phyloP scores from a whole-genome alignment of 2,329 filamentous ascomycete species.

The Neonectria coccinea region DNA sequence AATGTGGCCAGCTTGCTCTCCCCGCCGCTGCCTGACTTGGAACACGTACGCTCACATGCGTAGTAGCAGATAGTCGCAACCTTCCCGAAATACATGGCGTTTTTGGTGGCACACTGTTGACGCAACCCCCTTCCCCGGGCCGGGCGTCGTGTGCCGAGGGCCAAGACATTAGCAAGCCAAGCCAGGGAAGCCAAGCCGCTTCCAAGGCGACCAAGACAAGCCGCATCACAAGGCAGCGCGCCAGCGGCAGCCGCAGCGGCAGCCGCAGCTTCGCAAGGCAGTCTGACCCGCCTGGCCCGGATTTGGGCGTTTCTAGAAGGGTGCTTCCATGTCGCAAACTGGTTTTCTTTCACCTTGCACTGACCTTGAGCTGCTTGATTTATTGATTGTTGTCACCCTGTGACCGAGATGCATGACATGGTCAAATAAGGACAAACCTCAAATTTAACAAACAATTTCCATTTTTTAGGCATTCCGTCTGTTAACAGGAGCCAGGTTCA shows the following conservation, averaged over 20 bases:
- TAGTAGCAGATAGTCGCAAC: background rate
- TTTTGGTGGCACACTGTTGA: background rate
- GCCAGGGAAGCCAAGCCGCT: background rate
- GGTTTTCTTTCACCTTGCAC: background rate
- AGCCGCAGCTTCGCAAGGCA: background rate
- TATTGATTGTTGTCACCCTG: background rate
- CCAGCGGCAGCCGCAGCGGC: background rate
- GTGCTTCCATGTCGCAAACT: background rate
- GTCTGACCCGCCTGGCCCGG: background rate
- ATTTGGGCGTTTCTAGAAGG: background rate
- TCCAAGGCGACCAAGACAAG: background rate
- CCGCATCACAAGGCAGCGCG: too few relatives aligned
- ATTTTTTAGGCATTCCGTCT: background rate
- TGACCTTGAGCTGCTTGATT: background rate
- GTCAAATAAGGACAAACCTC: background rate
- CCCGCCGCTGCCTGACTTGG: background rate
- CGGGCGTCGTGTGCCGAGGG: slow-evolving; percentile 1
- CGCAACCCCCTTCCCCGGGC: background rate
- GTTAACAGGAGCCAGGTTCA: background rate
- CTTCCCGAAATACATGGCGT: background rate
- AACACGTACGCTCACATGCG: background rate
- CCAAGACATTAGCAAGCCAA: background rate
- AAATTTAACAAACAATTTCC: background rate
- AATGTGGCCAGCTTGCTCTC: background rate
- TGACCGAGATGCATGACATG: background rate